Conservation (phyloP, 495 filamentous ascomycete species). For the Penicillium maclennaniae region DNA sequence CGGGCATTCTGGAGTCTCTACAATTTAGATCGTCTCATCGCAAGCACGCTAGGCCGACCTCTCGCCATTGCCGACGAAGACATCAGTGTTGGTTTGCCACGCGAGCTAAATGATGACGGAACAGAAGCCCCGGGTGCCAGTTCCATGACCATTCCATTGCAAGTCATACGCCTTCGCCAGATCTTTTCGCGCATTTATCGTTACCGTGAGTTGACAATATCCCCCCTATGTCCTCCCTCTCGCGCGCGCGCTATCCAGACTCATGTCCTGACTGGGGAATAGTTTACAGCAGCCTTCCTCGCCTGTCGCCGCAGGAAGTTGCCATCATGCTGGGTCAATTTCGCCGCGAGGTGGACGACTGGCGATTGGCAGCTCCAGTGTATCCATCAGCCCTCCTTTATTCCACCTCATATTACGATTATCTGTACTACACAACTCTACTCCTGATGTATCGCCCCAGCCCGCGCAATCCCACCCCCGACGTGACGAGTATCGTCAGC, state of each 20-base stretch:
- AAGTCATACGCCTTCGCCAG: constrained; percentile 46
- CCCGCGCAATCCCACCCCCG: constrained; percentile 44
- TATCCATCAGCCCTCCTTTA: constrained; percentile 44
- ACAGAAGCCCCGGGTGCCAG: constrained; percentile 37
- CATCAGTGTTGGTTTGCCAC: constrained; percentile 42
- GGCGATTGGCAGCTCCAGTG: constrained; percentile 37
- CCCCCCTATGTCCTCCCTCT: background rate
- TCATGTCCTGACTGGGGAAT: background rate
- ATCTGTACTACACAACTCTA: constrained; percentile 51
- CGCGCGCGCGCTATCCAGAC: background rate
- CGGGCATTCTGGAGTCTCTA: constrained; percentile 53
- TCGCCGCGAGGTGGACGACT: constrained; percentile 48
- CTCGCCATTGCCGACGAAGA: constrained; percentile 50
- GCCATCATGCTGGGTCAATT: constrained; percentile 36
- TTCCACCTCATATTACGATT: constrained; percentile 48
- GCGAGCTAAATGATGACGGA: constrained; percentile 45
- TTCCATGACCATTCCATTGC: constrained; percentile 46
- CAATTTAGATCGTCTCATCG: constrained; percentile 49
- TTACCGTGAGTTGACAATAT: constrained; percentile 32
- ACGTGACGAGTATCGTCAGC: constrained; percentile 39
- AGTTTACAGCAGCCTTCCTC: constrained; percentile 45
- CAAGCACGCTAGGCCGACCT: constrained; percentile 47
- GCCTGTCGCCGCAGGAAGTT: constrained; percentile 34
- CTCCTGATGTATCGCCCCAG: constrained; percentile 50
- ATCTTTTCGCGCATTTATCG: constrained; percentile 48